Evolutionary conservation across 2,329 filamentous ascomycete species (phyloP), one percentile per base, ranked within the genome.

Genomic region (Zalaria sp.): DNA sequence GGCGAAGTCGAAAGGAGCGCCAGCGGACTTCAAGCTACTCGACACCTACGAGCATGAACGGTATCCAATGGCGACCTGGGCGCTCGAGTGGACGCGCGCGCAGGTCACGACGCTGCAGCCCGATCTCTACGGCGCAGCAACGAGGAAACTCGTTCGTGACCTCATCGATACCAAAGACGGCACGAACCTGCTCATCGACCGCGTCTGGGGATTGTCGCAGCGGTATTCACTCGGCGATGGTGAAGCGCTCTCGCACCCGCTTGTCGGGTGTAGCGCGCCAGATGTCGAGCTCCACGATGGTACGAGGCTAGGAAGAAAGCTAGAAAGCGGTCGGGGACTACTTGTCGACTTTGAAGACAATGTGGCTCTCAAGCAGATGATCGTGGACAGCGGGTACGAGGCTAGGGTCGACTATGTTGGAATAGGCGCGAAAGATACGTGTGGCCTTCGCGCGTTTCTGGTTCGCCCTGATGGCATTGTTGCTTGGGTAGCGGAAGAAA

Each of bases 241-340:
- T 7, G 18, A 18, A 18, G 18, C 18, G 8, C 50, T 53, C 39
- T 29, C 42, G 36, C 55, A 62, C 38, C 49, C 54, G 6, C 44
- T 61, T 4, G 54, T 62, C 25, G 63, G 62, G 3, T 49, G 50
- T 39, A 63, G 60, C 47, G 54, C 53, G 6, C 62, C 60, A 4
- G 55, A 63, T 37, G 59, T 64, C 36, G 53, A 58, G 47, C 43
- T 45, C 4, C 28, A 41, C 4, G 51, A 54, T 36, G 35, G 25
- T 7, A 7, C 7, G 10, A 36, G 35, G 18, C 25, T 36, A 7
- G 25, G 25, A 11, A n/a, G 25, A 7, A 36, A 36, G 35, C 10
- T 36, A 11, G 35, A 36, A 18, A 36, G 35, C 7, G 35, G 35
- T 9, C 35, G 35, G 7, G 7, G 35, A 8, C 7, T 36, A 11